Evolutionary conservation across 176 grass and related monocot genomes (phyloP).

Genomic region (Zea mays): Zm-B73-REFERENCE-NAM-5.0 NC_050103.1:176764501-176765000

Average conservation of each 20-base stretch:
- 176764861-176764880: neutral
- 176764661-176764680: conserved; percentile 32
- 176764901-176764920: conserved; percentile 66
- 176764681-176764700: conserved; percentile 22
- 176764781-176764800: conserved; percentile 42
- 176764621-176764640: conserved; percentile 58
- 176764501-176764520: conserved; percentile 42
- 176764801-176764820: conserved; percentile 46
- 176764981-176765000: conserved; percentile 21
- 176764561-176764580: conserved; percentile 20
- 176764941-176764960: conserved; percentile 27
- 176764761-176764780: conserved; percentile 19
- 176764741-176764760: conserved; percentile 41
- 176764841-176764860: conserved; percentile 1
- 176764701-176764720: conserved; percentile 35
- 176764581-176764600: conserved; percentile 40
- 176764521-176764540: conserved; percentile 83
- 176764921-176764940: conserved; percentile 47
- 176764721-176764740: conserved; percentile 46
- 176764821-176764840: conserved; percentile 4
- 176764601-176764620: conserved; percentile 54
- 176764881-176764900: conserved; percentile 44
- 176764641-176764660: conserved; percentile 41
- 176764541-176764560: conserved; percentile 42
- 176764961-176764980: conserved; percentile 67